phyloP scores from a whole-genome alignment of 2,329 filamentous ascomycete genomes.

The Exophiala phaeomuriformis region DNA sequence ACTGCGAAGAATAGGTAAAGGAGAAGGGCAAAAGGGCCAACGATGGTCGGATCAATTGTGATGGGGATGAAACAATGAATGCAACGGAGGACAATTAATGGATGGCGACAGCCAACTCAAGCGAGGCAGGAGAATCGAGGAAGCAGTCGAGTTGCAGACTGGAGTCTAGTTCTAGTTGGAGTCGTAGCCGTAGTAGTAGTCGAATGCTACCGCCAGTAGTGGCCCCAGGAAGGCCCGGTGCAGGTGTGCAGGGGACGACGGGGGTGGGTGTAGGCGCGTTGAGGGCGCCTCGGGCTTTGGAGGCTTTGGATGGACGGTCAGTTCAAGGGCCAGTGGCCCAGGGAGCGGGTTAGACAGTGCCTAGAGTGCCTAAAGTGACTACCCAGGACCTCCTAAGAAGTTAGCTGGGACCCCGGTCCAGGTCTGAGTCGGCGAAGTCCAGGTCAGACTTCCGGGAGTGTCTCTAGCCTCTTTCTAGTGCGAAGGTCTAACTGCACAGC shows the following conservation, averaged over 20 bases:
- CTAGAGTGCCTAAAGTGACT: too few species aligned
- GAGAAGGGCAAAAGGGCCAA: neutral
- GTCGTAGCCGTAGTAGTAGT: too few species aligned
- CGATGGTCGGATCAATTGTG: neutral
- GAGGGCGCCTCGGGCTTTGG: too few species aligned
- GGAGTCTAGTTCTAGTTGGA: neutral
- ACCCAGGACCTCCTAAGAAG: neutral
- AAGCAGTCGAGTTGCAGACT: neutral
- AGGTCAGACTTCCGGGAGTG: neutral
- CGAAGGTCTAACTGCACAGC: neutral
- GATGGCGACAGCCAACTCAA: neutral
- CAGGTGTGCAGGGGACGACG: neutral
- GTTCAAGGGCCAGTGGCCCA: too few species aligned
- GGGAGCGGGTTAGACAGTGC: too few species aligned
- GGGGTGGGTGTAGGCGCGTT: neutral
- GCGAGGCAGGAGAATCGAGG: neutral
- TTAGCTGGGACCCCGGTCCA: neutral
- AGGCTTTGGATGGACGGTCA: too few species aligned
- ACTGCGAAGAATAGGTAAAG: neutral
- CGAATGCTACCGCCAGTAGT: neutral
- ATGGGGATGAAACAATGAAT: constrained; percentile 1
- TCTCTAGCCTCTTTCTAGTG: neutral
- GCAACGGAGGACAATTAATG: neutral
- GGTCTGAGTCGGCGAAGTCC: neutral
- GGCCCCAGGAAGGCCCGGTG: neutral